A percentile compares a stretch with the other conserved stretches of the same genome.
phyloP scores from a whole-genome alignment of 768 basidiomycete species.

The Pisolithus orientalis region DNA sequence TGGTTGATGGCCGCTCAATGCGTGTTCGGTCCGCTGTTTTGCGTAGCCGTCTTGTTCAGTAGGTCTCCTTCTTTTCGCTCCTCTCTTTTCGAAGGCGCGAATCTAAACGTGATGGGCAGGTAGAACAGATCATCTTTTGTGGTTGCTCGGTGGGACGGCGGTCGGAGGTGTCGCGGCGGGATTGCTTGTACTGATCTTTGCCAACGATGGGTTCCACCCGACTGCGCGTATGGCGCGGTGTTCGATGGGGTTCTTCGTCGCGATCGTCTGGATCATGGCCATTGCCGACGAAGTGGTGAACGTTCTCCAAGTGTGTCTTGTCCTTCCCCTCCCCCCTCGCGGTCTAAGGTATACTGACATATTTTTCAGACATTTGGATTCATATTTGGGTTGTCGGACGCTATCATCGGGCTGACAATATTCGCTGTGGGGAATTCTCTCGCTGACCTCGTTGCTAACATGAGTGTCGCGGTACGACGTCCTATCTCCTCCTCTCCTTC shows the following conservation, averaged over 20 bases:
- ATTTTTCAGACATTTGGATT: slow-evolving; percentile 74
- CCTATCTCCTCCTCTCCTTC: not conserved
- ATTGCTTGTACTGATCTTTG: slow-evolving; percentile 52
- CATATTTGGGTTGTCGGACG: slow-evolving; percentile 93
- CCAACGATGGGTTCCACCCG: slow-evolving; percentile 50
- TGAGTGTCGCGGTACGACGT: slow-evolving; percentile 80
- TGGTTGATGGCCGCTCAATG: slow-evolving; percentile 86
- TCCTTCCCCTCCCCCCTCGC: not conserved
- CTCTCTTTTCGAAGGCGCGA: not conserved
- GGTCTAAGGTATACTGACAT: slow-evolving; percentile 1
- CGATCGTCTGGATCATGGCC: slow-evolving; percentile 97
- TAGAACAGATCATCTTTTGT: slow-evolving; percentile 37
- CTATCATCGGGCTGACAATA: slow-evolving; percentile 93
- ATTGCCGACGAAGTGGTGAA: slow-evolving; percentile 95
- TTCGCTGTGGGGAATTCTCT: slow-evolving; percentile 96
- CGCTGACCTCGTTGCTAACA: slow-evolving; percentile 95
- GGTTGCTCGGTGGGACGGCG: slow-evolving; percentile 49
- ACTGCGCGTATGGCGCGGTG: slow-evolving; percentile 66
- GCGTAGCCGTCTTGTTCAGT: slow-evolving; percentile 73
- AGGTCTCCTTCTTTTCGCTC: slow-evolving; percentile 21
- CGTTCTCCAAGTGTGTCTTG: slow-evolving; percentile 67
- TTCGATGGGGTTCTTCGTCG: slow-evolving; percentile 84
- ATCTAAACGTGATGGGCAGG: slow-evolving; percentile 28
- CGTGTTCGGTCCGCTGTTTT: slow-evolving; percentile 75
- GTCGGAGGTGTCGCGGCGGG: slow-evolving; percentile 50